phyloP scores from a whole-genome alignment of 805 yeast genomes.

The Ogataea haglerorum region DNA sequence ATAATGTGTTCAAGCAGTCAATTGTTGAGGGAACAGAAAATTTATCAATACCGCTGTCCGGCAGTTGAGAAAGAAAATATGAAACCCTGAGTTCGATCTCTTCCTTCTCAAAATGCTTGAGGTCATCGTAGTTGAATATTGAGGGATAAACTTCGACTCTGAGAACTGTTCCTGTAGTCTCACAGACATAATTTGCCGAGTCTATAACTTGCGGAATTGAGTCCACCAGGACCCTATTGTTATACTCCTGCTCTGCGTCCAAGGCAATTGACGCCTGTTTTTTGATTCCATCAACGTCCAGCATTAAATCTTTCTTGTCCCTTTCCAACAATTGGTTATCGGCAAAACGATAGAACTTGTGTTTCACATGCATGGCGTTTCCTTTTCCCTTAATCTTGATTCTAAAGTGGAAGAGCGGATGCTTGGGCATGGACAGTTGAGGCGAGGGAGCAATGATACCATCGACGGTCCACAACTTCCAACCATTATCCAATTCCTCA shows the following conservation, averaged over 20 bases:
- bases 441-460: constrained; percentile 28
- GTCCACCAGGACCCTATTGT: constrained; percentile 13
- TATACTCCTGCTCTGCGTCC: constrained; percentile 9
- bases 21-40: constrained; percentile 46
- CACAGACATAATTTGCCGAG: constrained; percentile 45
- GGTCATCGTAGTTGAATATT: constrained; percentile 48
- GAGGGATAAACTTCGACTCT: constrained; percentile 51
- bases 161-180: constrained; percentile 43
- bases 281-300: constrained; percentile 9
- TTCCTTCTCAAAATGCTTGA: constrained; percentile 43
- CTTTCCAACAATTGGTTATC: constrained; percentile 27
- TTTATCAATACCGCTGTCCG: constrained; percentile 7
- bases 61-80: constrained; percentile 28
- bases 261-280: background rate
- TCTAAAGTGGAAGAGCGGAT: constrained; percentile 27
- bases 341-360: constrained; percentile 26
- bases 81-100: constrained; percentile 52
- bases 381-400: constrained; percentile 27
- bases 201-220: constrained; percentile 40
- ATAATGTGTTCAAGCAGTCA: constrained; percentile 58
- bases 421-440: constrained; percentile 14
- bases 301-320: constrained; percentile 24
- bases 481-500: constrained; percentile 8
- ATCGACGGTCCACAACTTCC: constrained; percentile 19
- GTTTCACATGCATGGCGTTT: constrained; percentile 17